phyloP scores from a whole-genome alignment of 805 yeast genomes.

The Millerozyma acaciae region DNA sequence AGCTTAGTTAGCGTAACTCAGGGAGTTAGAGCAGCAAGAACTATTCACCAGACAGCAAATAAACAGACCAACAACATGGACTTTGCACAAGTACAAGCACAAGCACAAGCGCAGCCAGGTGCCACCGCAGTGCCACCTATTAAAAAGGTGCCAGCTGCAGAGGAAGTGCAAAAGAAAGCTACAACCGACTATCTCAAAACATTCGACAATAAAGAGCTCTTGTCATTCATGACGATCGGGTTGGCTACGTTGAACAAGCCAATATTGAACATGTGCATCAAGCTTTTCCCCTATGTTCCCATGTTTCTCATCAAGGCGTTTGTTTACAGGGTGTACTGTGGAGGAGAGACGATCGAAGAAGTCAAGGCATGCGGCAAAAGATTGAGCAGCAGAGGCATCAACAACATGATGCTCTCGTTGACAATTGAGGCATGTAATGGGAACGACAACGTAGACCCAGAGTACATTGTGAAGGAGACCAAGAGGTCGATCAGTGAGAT shows the following conservation, averaged over 20 bases:
- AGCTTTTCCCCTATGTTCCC: slow-evolving; percentile 72
- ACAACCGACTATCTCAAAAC: slow-evolving; percentile 49
- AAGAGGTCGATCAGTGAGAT: slow-evolving; percentile 63
- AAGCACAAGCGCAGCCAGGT: slow-evolving; percentile 3
- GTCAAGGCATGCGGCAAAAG: slow-evolving; percentile 68
- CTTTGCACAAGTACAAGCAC: slow-evolving; percentile 4
- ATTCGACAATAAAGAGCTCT: slow-evolving; percentile 49
- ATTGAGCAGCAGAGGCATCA: slow-evolving; percentile 69
- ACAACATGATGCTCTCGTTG: slow-evolving; percentile 92
- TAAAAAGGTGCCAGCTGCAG: neutral
- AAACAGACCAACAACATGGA: slow-evolving; percentile 17
- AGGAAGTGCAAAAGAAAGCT: too few species aligned
- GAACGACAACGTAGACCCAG: slow-evolving; percentile 54
- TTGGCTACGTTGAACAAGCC: slow-evolving; percentile 63
- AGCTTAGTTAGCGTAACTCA: slow-evolving; percentile 4
- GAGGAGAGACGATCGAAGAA: slow-evolving; percentile 75
- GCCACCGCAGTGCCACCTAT: slow-evolving; percentile 1
- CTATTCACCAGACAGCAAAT: slow-evolving; percentile 20
- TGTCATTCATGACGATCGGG: slow-evolving; percentile 68
- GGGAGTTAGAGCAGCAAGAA: too few species aligned
- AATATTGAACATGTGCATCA: slow-evolving; percentile 57
- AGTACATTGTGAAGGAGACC: slow-evolving; percentile 60
- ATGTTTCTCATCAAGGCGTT: slow-evolving; percentile 62
- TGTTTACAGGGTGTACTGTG: slow-evolving; percentile 83
- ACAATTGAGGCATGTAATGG: slow-evolving; percentile 94